A percentile compares a stretch with the other conserved stretches of the same genome.
These are phyloP conservation scores for Moesziomyces sp. DNA, from an alignment of 1,284 basidiomycete genomes.

Conservation along the genomic window DNA sequence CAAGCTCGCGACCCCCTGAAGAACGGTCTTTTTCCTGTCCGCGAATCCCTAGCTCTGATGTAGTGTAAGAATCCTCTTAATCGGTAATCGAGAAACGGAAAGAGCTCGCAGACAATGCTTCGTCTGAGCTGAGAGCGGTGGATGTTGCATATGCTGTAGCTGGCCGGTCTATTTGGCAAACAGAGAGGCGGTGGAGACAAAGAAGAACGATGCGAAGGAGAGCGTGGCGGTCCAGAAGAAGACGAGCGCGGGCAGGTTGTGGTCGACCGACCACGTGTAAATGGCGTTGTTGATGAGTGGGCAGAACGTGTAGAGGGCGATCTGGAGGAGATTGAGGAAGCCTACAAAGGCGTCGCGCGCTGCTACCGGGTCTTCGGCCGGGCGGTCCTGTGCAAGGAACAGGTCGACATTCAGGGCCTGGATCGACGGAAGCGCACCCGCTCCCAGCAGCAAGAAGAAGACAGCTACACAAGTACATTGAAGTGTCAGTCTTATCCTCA, in stretches of 20 bases:
- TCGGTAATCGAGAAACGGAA: too few relatives aligned
- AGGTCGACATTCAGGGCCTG: constrained; percentile 38
- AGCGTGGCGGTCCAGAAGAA: constrained; percentile 27
- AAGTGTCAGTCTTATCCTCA: neutral
- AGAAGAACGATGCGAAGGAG: constrained; percentile 12
- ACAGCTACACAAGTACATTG: constrained; percentile 6
- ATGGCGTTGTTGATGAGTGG: constrained; percentile 39
- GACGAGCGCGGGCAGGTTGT: constrained; percentile 8
- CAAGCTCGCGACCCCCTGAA: neutral
- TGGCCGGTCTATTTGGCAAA: neutral
- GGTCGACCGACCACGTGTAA: constrained; percentile 34
- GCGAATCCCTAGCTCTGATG: too few relatives aligned
- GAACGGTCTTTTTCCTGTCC: neutral
- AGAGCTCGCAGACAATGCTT: too few relatives aligned
- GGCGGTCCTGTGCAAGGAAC: constrained; percentile 36
- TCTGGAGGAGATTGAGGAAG: constrained; percentile 23
- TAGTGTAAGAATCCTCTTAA: too few relatives aligned
- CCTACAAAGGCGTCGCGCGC: constrained; percentile 41
- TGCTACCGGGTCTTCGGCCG: constrained; percentile 20
- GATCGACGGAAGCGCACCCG: constrained; percentile 21
- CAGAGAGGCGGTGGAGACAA: constrained; percentile 15
- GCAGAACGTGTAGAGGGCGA: constrained; percentile 4
- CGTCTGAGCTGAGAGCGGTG: neutral
- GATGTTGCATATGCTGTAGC: neutral
- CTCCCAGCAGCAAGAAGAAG: constrained; percentile 15